Conservation (phyloP, 768 basidiomycete species). For the Phaeotremella skinneri region DNA sequence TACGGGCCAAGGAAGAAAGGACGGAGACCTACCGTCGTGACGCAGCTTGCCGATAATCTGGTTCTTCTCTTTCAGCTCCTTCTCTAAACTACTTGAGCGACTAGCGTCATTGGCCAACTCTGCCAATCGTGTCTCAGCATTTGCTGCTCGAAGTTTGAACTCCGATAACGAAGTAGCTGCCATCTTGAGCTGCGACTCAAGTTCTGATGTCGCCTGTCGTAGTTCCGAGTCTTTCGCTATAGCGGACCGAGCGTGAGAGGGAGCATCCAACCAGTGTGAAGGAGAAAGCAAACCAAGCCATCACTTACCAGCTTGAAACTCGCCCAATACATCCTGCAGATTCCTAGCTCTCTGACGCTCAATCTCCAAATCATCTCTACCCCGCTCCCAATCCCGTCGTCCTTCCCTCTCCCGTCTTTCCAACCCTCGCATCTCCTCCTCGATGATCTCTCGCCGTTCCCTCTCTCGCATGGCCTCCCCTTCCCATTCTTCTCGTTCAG, state of each 20-base stretch:
- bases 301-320: slow-evolving; percentile 83
- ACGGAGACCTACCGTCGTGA: slow-evolving; percentile 70
- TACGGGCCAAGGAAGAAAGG: slow-evolving; percentile 2
- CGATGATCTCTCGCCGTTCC: slow-evolving; percentile 67
- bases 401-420: slow-evolving; percentile 66
- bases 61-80: slow-evolving; percentile 92
- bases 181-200: slow-evolving; percentile 69
- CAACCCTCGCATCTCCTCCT: slow-evolving; percentile 59
- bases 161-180: slow-evolving; percentile 78
- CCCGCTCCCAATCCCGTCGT: slow-evolving; percentile 59
- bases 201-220: slow-evolving; percentile 75
- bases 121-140: slow-evolving; percentile 80
- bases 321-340: slow-evolving; percentile 86
- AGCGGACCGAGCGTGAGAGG: slow-evolving; percentile 5
- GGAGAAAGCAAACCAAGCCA: too few relatives aligned
- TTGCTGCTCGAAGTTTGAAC: slow-evolving; percentile 80
- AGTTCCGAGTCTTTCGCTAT: slow-evolving; percentile 90
- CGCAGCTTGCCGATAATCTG: slow-evolving; percentile 90
- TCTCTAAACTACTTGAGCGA: slow-evolving; percentile 71
- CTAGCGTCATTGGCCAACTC: slow-evolving; percentile 67
- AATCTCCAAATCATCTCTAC: slow-evolving; percentile 58
- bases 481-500: slow-evolving; percentile 78
- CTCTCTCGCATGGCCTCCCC: slow-evolving; percentile 64
- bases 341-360: slow-evolving; percentile 70
- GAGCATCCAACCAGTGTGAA: too few relatives aligned